Evolutionary conservation across 1,284 basidiomycete genomes (phyloP).

Genomic region (Porodaedalea pini): DNA sequence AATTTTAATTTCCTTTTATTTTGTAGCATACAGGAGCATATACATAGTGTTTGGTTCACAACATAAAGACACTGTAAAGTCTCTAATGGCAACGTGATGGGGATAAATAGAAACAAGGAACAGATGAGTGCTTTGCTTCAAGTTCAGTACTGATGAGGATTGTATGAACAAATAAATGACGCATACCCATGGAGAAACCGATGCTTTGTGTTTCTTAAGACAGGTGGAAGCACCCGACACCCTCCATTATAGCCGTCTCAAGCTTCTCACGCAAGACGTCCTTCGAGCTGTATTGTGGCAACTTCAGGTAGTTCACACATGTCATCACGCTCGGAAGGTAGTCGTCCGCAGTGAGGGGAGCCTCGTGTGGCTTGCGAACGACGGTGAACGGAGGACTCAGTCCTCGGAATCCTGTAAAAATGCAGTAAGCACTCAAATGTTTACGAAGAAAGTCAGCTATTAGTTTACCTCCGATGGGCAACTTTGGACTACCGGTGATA

Average conservation of each 20-base stretch:
- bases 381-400: conserved; percentile 94
- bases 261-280: conserved; percentile 79
- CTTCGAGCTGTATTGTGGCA: conserved; percentile 89
- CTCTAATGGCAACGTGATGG: not conserved
- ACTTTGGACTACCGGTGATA: conserved; percentile 92
- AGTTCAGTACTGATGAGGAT: not conserved
- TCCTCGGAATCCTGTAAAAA: conserved; percentile 79
- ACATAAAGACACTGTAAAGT: too few species aligned
- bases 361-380: conserved; percentile 94
- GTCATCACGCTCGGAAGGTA: conserved; percentile 99
- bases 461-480: conserved; percentile 83
- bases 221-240: conserved; percentile 92
- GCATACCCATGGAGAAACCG: not conserved
- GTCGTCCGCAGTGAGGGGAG: conserved; percentile 86
- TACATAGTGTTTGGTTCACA: too few species aligned
- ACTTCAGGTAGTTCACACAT: conserved; percentile 94
- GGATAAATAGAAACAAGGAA: not conserved
- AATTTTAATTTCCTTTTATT: too few species aligned
- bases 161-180: not conserved
- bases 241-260: conserved; percentile 80
- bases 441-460: conserved; percentile 16
- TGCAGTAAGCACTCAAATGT: not conserved
- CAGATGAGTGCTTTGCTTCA: too few species aligned
- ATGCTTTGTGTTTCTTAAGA: conserved; percentile 49
- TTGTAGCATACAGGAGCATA: too few species aligned